Percentiles rank a stretch among this genome's conserved stretches.
Conservation (phyloP, 495 filamentous ascomycete genomes). For the Aspergillus nidulans region DNA sequence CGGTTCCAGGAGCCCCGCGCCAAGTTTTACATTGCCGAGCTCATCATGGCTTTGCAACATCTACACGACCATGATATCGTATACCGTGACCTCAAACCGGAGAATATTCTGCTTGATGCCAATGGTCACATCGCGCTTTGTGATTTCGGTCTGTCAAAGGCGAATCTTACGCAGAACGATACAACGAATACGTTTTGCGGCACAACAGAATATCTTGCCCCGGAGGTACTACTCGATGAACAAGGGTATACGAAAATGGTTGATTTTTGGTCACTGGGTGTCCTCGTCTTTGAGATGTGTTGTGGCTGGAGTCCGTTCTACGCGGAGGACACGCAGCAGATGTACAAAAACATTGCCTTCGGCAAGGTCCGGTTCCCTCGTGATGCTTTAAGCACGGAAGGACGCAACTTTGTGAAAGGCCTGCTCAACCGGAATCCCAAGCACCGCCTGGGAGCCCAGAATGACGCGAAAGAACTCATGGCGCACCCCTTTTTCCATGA, state of each 20-base stretch:
- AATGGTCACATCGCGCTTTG: conserved; percentile 83
- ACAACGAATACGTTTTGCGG: conserved; percentile 99
- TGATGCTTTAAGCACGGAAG: conserved; percentile 89
- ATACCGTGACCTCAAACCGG: conserved; percentile 86
- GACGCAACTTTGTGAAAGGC: conserved; percentile 96
- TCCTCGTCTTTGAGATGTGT: conserved; percentile 99
- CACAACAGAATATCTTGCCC: conserved; percentile 95
- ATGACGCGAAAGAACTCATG: conserved; percentile 93
- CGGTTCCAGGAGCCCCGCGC: conserved; percentile 91
- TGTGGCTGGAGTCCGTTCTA: conserved; percentile 99
- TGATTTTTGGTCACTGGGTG: conserved; percentile 97
- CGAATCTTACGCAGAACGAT: conserved; percentile 90
- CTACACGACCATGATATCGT: conserved; percentile 96
- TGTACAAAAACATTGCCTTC: conserved; percentile 99
- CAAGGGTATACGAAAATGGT: conserved; percentile 99
- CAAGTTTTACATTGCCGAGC: conserved; percentile 98
- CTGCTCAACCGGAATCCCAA: conserved; percentile 94
- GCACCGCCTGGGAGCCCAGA: conserved; percentile 84
- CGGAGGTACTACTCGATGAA: conserved; percentile 92
- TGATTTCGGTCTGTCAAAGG: conserved; percentile 93
- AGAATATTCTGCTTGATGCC: conserved; percentile 80
- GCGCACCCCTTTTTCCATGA: conserved; percentile 91
- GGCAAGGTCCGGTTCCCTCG: conserved; percentile 96
- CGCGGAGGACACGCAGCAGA: conserved; percentile 97
- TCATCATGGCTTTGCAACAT: conserved; percentile 92